Evolutionary conservation across 192 early-diverging fungal genomes (phyloP), one percentile per base, ranked within the genome.

Genomic region (Geranomyces variabilis): DNA sequence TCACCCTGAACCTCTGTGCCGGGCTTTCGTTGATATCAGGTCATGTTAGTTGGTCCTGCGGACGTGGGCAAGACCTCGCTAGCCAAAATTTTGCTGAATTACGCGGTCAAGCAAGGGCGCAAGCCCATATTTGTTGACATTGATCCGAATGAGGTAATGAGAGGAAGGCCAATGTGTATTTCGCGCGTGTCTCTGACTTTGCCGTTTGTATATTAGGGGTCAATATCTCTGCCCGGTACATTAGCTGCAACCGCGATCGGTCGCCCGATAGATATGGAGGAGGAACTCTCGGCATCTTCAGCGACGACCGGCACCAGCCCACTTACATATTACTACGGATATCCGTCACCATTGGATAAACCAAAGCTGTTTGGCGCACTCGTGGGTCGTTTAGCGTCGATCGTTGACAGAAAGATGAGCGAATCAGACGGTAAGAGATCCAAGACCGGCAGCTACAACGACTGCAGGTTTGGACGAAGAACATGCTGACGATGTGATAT

Each of bases 21-120:
- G 51, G 26, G 36, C 36, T 10, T 41, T 3, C 5, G 10, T 7
- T 41, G 36, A 10, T 24, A 2, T 14, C 66, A 90, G 78, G 90
- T 96, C 0, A 74, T 99, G 78, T 83, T 99, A 15, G 87, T 97
- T 0, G 97, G 97, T 0, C 94, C 96, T 1, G 81, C 90, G 34
- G 94, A 99, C 76, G 87, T 93, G 17, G 97, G 97, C 22, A 99
- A 99, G 76, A 94, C 94, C 1, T 89, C 93, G 0, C 72, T 97
- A 21, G 84, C 87, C 30, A 94, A 93, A 59, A 90, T 93, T 14
- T 81, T 99, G 15, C 69, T 93, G n/a, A 95, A 92, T 74, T 99
- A 99, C 63, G 90, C 91, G 0, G 82, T 92, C 14, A 83, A 93
- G 30, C 87, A 91, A 71, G 87, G 84, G 6, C 85, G 86, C 34